Evolutionary conservation across 441 rosid species (phyloP).

Genomic region (Eruca vesicaria): DNA sequence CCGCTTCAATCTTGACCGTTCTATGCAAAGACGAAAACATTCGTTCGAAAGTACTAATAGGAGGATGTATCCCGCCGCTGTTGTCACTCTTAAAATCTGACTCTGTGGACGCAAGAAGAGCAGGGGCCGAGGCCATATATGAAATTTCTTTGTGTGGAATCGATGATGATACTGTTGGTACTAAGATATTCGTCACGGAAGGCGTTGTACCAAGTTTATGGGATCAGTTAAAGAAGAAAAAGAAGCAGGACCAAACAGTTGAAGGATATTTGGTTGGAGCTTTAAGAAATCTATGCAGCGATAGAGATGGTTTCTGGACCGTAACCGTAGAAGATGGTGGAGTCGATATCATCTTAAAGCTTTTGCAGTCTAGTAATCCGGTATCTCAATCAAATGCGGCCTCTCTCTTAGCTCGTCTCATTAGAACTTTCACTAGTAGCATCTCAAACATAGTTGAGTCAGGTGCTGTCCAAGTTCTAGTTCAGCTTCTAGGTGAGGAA

Average conservation of each 20-base stretch:
- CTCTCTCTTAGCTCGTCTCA: conserved; percentile 79
- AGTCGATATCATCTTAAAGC: conserved; percentile 66
- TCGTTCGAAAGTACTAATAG: conserved; percentile 78
- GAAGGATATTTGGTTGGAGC: conserved; percentile 86
- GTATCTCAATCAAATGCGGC: conserved; percentile 86
- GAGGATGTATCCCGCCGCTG: conserved; percentile 91
- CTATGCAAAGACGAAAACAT: conserved; percentile 78
- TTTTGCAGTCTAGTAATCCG: conserved; percentile 75
- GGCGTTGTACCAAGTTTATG: conserved; percentile 80
- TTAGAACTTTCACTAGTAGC: conserved; percentile 66
- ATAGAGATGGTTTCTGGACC: conserved; percentile 76
- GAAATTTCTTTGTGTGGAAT: conserved; percentile 81
- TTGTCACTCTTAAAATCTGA: conserved; percentile 80
- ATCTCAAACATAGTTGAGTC: conserved; percentile 71
- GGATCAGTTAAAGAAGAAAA: conserved; percentile 66
- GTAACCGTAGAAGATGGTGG: conserved; percentile 76
- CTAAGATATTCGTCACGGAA: conserved; percentile 84
- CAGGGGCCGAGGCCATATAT: conserved; percentile 81
- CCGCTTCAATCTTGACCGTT: conserved; percentile 62
- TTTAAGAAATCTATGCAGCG: conserved; percentile 80
- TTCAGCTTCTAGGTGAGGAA: conserved; percentile 57
- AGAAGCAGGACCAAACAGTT: conserved; percentile 67
- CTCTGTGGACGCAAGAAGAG: conserved; percentile 66
- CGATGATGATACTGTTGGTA: conserved; percentile 79
- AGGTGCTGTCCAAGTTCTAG: conserved; percentile 70